Base-by-base conservation (phyloP, 306 rosid genomes). In the Calophaca sinica region DNA sequence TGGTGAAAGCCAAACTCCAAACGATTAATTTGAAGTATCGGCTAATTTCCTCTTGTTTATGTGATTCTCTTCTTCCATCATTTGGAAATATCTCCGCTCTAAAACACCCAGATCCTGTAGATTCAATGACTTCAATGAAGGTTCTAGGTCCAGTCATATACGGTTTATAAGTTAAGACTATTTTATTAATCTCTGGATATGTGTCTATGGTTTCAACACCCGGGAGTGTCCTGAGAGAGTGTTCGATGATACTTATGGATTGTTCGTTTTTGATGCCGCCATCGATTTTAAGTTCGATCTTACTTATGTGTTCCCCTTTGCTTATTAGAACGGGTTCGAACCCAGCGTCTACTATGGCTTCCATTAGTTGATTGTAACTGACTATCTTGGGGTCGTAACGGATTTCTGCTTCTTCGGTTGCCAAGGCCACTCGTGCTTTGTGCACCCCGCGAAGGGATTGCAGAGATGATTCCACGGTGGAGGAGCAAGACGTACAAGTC, bases 401-500 rank as follows among this genome's bases (percentile, higher is more conserved):
- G 10, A 93, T 41, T 82, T 93, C 78, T 28, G 94, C 96, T 90
- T 93, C 98, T 77, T 87, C 89, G 0, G 90, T 88, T 58, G 93
- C 80, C 8, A 90, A 39, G 67, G 96, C 96, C 35, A 93, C 96
- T 14, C 68, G 85, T 4, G 92, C 88, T 62, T 71, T 83, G 7
- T 86, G 96, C 6, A 93, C 94, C 33, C 96, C 98, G 4, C 1
- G 63, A 68, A 90, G 76, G 52, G 82, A 72, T 76, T 78, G 83
- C 3, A 93, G 69, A 68, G 84, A 73, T 54, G 92, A 90, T 70
- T 93, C 96, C 8, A 90, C 12, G 3, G 86, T 85, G 35, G 96
- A 79, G 54, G 94, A 84, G 63, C 96, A 92, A 70, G 98, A 87
- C 12, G 87, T 92, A 62, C 98, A 88, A 44, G 94, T 87, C 96